phyloP scores from a whole-genome alignment of 495 filamentous ascomycete genomes.

The Thozetella sp. region DNA sequence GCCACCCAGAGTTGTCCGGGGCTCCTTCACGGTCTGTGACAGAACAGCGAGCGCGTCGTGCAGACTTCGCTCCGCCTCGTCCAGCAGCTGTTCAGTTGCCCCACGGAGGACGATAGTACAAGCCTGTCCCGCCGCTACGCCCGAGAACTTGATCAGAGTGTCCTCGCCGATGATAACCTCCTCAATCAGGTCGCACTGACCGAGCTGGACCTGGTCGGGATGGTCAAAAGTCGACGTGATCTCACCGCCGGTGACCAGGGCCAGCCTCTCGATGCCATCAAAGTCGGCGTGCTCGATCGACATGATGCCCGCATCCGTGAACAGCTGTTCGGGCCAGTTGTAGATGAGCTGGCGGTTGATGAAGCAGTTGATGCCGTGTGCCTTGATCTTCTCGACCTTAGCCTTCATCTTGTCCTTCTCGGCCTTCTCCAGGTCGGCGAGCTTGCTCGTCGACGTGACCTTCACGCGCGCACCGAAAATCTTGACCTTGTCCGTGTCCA shows the following conservation, averaged over 20 bases:
- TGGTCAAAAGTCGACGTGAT: slow-evolving; percentile 98
- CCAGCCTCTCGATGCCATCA: slow-evolving; percentile 93
- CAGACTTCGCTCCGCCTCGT: slow-evolving; percentile 93
- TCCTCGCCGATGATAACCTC: slow-evolving; percentile 98
- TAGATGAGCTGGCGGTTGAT: slow-evolving; percentile 99
- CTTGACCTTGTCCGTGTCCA: slow-evolving; percentile 99
- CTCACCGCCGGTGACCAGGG: slow-evolving; percentile 94
- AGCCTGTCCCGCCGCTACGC: slow-evolving; percentile 89
- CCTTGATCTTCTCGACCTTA: slow-evolving; percentile 98
- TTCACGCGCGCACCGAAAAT: slow-evolving; percentile 97
- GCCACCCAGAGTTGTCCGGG: slow-evolving; percentile 90
- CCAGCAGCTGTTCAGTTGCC: slow-evolving; percentile 93
- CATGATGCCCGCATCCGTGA: slow-evolving; percentile 95
- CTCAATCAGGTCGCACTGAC: slow-evolving; percentile 93
- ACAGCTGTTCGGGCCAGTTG: slow-evolving; percentile 99
- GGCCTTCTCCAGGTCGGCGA: slow-evolving; percentile 95
- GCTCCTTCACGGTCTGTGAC: slow-evolving; percentile 94
- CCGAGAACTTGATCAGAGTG: slow-evolving; percentile 94
- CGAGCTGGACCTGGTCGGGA: slow-evolving; percentile 94
- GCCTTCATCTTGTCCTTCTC: slow-evolving; percentile 99
- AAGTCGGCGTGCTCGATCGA: slow-evolving; percentile 99
- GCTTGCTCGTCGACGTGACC: slow-evolving; percentile 91
- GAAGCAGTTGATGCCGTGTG: slow-evolving; percentile 99
- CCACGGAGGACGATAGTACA: slow-evolving; percentile 97
- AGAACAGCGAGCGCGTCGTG: slow-evolving; percentile 97